A percentile compares a stretch with the other conserved stretches of the same genome.
These are phyloP conservation scores for Gossypium herbaceum DNA, from an alignment of 345 rosid genomes.

Conservation along the genomic window DNA sequence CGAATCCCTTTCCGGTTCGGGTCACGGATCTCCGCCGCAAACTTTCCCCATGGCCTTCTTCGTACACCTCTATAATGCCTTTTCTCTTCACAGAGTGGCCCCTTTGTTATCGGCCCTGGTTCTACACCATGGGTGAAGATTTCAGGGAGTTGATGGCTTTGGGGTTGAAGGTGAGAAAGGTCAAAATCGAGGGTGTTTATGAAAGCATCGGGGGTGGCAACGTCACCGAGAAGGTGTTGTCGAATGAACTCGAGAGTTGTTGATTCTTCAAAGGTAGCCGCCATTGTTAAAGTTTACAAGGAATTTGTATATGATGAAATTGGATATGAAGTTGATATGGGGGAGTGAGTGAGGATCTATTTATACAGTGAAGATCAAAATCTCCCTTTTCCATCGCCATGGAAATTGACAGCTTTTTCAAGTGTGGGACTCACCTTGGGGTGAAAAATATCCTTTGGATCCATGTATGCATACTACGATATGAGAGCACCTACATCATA, in stretches of 20 bases:
- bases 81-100: conserved; percentile 15
- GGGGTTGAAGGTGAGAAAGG: conserved; percentile 29
- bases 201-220: conserved; percentile 39
- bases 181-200: conserved; percentile 30
- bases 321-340: not conserved
- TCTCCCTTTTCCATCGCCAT: not conserved
- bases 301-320: not conserved
- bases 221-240: conserved; percentile 56
- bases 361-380: not conserved
- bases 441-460: too few relatives aligned
- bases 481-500: too few relatives aligned
- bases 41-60: conserved; percentile 93
- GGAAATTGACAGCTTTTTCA: not conserved
- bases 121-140: conserved; percentile 2
- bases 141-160: conserved; percentile 17
- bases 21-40: conserved; percentile 92
- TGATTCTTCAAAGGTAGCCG: conserved; percentile 36
- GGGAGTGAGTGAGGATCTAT: not conserved
- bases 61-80: conserved; percentile 85
- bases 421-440: conserved; percentile 4
- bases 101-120: not conserved
- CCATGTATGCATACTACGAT: too few relatives aligned
- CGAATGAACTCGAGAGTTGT: conserved; percentile 39
- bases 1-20: conserved; percentile 70
- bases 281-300: conserved; percentile 21